Evolutionary conservation across 306 rosid species (phyloP).

Genomic region (Herpetospermum pedunculosum): DNA sequence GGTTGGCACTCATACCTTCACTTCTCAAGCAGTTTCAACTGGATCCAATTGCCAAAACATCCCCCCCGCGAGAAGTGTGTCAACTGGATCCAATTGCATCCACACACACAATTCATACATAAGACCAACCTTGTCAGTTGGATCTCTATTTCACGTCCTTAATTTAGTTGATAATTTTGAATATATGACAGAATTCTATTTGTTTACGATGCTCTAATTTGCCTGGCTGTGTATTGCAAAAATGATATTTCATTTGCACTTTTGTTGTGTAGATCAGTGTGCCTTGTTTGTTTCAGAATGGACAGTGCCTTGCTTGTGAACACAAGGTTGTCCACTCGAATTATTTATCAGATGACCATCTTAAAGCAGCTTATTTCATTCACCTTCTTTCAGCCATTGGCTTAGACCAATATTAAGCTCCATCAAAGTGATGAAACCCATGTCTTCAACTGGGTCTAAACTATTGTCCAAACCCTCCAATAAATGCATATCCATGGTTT

Average conservation of each 20-base stretch:
- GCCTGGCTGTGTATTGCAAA: background rate
- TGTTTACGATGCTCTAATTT: background rate
- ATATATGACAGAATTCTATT: background rate
- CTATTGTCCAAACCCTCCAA: background rate
- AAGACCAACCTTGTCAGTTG: background rate
- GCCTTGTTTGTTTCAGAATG: background rate
- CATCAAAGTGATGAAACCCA: background rate
- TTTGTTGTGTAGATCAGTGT: background rate
- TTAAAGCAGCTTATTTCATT: background rate
- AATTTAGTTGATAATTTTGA: background rate
- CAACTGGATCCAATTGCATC: background rate
- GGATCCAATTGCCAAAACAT: background rate
- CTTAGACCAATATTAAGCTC: background rate
- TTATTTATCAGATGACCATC: background rate
- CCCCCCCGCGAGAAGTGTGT: no score
- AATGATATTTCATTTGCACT: background rate
- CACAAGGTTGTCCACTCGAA: background rate
- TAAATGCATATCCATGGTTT: background rate
- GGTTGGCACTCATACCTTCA: background rate
- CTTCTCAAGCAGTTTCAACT: background rate
- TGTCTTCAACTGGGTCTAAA: background rate
- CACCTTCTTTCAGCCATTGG: background rate
- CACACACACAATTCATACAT: background rate
- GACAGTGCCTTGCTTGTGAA: background rate
- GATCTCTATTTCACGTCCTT: background rate